Conservation (phyloP, 2,329 filamentous ascomycete genomes). For the Sporothrix globosa region DNA sequence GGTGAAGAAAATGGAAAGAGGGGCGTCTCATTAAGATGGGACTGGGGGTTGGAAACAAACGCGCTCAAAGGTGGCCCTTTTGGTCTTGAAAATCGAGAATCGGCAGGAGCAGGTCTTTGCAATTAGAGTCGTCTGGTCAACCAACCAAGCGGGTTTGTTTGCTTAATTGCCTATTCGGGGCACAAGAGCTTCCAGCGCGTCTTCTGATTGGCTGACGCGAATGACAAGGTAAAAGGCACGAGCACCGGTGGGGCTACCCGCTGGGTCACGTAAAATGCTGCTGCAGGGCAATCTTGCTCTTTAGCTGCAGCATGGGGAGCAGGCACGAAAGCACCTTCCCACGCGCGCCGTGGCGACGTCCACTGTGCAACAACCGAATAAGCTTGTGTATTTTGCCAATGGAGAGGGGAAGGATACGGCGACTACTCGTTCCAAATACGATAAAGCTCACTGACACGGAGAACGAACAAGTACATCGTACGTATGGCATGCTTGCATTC, state of each 20-base stretch:
- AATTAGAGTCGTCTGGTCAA: slow-evolving; percentile 35
- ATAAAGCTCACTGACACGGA: background rate
- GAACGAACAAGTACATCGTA: background rate
- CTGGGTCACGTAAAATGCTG: slow-evolving; percentile 34
- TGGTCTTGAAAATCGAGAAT: background rate
- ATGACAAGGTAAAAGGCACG: slow-evolving; percentile 32
- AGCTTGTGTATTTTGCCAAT: background rate
- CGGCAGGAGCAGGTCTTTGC: slow-evolving; percentile 10
- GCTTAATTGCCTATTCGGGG: slow-evolving; percentile 36
- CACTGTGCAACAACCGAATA: background rate
- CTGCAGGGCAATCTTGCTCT: slow-evolving; percentile 27
- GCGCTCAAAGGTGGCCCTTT: slow-evolving; percentile 30
- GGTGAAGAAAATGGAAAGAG: slow-evolving; percentile 19
- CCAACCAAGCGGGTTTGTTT: slow-evolving; percentile 33
- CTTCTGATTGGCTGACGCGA: slow-evolving; percentile 37
- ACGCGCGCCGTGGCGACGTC: slow-evolving; percentile 10
- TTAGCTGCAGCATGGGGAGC: slow-evolving; percentile 7
- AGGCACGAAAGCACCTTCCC: slow-evolving; percentile 16
- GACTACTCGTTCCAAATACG: background rate
- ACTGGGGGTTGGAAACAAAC: slow-evolving; percentile 35
- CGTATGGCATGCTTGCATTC: background rate
- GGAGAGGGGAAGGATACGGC: background rate
- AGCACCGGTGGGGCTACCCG: slow-evolving; percentile 29
- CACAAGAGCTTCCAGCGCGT: slow-evolving; percentile 33
- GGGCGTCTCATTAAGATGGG: slow-evolving; percentile 22